phyloP scores from a whole-genome alignment of 2,329 filamentous ascomycete genomes.

The Cordyceps cateniannulata region DNA sequence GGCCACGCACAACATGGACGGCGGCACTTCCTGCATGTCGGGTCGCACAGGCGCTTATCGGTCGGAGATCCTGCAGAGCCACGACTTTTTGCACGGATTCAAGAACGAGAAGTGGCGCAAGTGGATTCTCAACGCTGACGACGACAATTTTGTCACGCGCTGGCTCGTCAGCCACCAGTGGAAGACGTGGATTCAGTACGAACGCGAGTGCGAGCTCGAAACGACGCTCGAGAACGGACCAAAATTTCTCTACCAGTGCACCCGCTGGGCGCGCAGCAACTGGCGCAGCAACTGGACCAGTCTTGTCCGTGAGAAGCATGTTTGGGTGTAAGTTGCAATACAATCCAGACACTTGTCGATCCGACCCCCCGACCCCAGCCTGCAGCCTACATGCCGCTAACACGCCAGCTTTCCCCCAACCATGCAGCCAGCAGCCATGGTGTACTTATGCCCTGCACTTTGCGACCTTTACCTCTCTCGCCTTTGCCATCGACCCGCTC shows the following conservation, averaged over 20 bases:
- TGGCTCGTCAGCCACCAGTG: slow-evolving; percentile 90
- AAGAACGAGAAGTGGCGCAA: slow-evolving; percentile 85
- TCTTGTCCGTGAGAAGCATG: slow-evolving; percentile 72
- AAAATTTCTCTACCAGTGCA: slow-evolving; percentile 89
- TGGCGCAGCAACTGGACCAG: slow-evolving; percentile 96
- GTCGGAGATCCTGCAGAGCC: slow-evolving; percentile 77
- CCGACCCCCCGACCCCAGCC: slow-evolving; percentile 13
- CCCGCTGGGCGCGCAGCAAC: slow-evolving; percentile 93
- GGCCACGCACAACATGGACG: slow-evolving; percentile 89
- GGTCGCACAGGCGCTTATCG: slow-evolving; percentile 90
- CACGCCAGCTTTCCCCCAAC: slow-evolving; percentile 17
- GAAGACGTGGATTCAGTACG: slow-evolving; percentile 95
- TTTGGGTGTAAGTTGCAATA: slow-evolving; percentile 68
- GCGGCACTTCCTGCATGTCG: slow-evolving; percentile 93
- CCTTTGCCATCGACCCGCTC: slow-evolving; percentile 69
- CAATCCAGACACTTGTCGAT: slow-evolving; percentile 4
- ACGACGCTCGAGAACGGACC: slow-evolving; percentile 85
- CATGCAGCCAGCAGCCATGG: slow-evolving; percentile 76
- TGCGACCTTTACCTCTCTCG: slow-evolving; percentile 86
- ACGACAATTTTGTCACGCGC: slow-evolving; percentile 96
- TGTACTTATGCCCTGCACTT: slow-evolving; percentile 89
- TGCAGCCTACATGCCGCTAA: slow-evolving; percentile 6
- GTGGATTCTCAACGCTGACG: slow-evolving; percentile 89
- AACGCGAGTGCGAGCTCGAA: slow-evolving; percentile 82
- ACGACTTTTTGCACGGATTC: slow-evolving; percentile 81